These are phyloP conservation scores for Phialophora macrospora DNA, from an alignment of 2,329 filamentous ascomycete species.

Conservation along the genomic window DNA sequence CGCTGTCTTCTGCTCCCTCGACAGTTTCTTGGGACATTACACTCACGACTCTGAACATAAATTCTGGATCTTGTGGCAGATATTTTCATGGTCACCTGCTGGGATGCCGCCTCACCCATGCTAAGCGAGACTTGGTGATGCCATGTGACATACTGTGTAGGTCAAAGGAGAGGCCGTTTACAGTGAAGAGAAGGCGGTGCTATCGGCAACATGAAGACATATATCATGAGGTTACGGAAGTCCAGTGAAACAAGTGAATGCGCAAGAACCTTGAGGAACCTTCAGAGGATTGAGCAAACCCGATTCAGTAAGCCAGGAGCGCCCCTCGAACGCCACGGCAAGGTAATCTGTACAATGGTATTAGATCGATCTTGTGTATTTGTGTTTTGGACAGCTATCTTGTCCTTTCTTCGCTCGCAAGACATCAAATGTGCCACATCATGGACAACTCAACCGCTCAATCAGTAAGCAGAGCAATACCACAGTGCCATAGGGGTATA, in stretches of 20 bases:
- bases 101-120: not conserved
- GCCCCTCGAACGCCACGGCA: no score
- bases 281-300: not conserved
- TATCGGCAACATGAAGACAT: no score
- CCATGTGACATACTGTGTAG: not conserved
- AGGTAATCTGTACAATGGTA: conserved; percentile 5
- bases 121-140: not conserved
- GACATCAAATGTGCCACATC: not conserved
- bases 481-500: conserved; percentile 28
- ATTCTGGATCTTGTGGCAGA: not conserved
- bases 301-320: no score
- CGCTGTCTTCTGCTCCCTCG: not conserved
- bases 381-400: conserved; percentile 1
- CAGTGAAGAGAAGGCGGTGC: no score
- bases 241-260: not conserved
- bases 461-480: conserved; percentile 20
- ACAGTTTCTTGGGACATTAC: not conserved
- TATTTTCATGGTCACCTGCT: not conserved
- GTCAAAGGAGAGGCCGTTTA: not conserved
- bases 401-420: conserved; percentile 9
- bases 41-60: not conserved
- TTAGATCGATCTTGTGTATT: conserved; percentile 5
- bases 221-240: no score
- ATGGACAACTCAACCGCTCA: not conserved
- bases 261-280: not conserved